These are phyloP conservation scores for Heliocybe sulcata DNA, from an alignment of 1,284 basidiomycete genomes.

Conservation along the genomic window DNA sequence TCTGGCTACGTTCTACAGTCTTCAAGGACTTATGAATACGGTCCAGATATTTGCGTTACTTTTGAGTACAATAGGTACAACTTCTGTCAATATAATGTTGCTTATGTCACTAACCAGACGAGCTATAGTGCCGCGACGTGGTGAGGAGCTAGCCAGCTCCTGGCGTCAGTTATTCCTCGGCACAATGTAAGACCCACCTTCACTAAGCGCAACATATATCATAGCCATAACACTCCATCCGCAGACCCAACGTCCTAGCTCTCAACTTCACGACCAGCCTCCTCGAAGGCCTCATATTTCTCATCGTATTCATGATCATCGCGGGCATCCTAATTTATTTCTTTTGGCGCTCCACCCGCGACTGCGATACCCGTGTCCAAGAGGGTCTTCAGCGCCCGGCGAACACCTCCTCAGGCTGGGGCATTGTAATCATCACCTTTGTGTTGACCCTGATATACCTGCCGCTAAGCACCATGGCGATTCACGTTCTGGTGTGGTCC, in stretches of 20 bases:
- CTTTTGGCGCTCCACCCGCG: slow-evolving; percentile 42
- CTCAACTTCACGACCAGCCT: slow-evolving; percentile 57
- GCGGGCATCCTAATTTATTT: slow-evolving; percentile 45
- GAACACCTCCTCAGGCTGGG: slow-evolving; percentile 38
- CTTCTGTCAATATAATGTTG: background rate
- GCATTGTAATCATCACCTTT: slow-evolving; percentile 52
- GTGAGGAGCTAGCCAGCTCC: slow-evolving; percentile 28
- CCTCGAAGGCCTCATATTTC: slow-evolving; percentile 44
- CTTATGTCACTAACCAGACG: background rate
- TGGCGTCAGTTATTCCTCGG: slow-evolving; percentile 56
- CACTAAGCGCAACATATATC: slow-evolving; percentile 9
- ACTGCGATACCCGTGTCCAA: slow-evolving; percentile 39
- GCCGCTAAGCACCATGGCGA: slow-evolving; percentile 63
- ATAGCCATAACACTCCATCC: slow-evolving; percentile 8
- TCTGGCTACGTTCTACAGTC: slow-evolving; percentile 58
- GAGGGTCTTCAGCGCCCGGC: slow-evolving; percentile 49
- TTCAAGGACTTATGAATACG: slow-evolving; percentile 60
- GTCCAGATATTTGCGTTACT: slow-evolving; percentile 67
- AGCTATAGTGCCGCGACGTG: slow-evolving; percentile 33
- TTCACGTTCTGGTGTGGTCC: slow-evolving; percentile 68
- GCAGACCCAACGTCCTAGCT: slow-evolving; percentile 63
- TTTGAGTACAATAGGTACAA: slow-evolving; percentile 52
- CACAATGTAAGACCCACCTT: slow-evolving; percentile 60
- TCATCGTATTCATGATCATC: slow-evolving; percentile 47
- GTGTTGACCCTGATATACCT: slow-evolving; percentile 59